These are phyloP conservation scores for Leishmania tropica DNA, from an alignment of 208 protist species.

Conservation along the genomic window DNA sequence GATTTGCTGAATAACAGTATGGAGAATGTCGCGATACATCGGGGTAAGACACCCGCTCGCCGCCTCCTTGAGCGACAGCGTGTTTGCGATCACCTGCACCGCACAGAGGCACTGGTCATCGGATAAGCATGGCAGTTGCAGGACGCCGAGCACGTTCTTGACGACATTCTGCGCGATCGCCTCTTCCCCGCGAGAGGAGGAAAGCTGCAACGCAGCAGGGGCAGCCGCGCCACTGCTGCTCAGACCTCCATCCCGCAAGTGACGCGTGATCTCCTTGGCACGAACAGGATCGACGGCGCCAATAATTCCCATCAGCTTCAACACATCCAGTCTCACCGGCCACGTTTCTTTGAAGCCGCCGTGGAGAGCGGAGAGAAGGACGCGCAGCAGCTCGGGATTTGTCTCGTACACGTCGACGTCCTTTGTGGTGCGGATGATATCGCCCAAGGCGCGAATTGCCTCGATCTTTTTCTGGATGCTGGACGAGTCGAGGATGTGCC, in stretches of 20 bases:
- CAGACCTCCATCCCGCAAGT: constrained; percentile 49
- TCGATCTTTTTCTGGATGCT: constrained; percentile 86
- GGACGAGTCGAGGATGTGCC: constrained; percentile 83
- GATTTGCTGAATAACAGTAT: constrained; percentile 65
- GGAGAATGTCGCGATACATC: constrained; percentile 69
- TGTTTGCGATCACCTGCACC: constrained; percentile 71
- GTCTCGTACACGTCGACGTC: constrained; percentile 82
- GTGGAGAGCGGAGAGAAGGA: constrained; percentile 81
- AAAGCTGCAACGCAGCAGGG: constrained; percentile 21
- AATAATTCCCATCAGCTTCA: constrained; percentile 91
- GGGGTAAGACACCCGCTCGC: constrained; percentile 48
- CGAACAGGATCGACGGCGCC: constrained; percentile 83
- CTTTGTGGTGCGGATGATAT: constrained; percentile 89
- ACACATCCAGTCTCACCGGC: constrained; percentile 85
- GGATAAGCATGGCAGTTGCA: constrained; percentile 80
- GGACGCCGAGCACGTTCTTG: constrained; percentile 71
- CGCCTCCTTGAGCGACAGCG: constrained; percentile 69
- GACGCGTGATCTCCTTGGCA: constrained; percentile 79
- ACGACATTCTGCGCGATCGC: constrained; percentile 77
- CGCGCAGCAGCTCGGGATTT: constrained; percentile 78
- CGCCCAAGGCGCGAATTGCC: constrained; percentile 78
- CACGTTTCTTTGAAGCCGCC: constrained; percentile 89
- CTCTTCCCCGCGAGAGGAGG: constrained; percentile 47
- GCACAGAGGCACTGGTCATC: constrained; percentile 85
- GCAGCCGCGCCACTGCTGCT: constrained; percentile 29